Percentiles rank a stretch among this genome's conserved stretches.
phyloP scores from a whole-genome alignment of 352 stramenopile species.

The Globisporangium abappressorium region DNA sequence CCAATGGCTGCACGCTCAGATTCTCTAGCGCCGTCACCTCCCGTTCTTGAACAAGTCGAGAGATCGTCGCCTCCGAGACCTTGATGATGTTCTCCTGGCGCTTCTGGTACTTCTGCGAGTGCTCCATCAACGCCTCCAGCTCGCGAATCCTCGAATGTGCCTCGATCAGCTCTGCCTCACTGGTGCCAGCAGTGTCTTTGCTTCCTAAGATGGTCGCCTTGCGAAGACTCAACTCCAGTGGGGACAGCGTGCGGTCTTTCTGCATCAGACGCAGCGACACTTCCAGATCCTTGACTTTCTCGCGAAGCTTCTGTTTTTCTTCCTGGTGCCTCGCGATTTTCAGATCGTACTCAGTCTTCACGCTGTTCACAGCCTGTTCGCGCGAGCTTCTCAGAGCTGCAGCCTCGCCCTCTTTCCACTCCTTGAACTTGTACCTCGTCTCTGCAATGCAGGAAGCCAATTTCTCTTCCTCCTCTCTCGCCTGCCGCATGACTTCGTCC shows the following conservation, averaged over 20 bases:
- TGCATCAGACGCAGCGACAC: conserved; percentile 62
- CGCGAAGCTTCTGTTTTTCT: conserved; percentile 70
- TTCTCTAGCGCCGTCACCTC: conserved; percentile 44
- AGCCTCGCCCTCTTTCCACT: conserved; percentile 62
- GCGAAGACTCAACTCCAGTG: conserved; percentile 55
- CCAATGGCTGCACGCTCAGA: conserved; percentile 35
- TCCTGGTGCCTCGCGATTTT: conserved; percentile 66
- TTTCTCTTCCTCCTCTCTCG: conserved; percentile 56
- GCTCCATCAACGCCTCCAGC: conserved; percentile 50
- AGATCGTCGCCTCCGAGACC: conserved; percentile 60
- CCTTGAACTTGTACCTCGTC: conserved; percentile 51
- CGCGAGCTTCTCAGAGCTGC: conserved; percentile 30
- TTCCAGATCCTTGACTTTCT: conserved; percentile 73
- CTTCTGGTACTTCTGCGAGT: conserved; percentile 54
- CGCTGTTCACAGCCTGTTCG: conserved; percentile 45
- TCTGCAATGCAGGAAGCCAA: conserved; percentile 52
- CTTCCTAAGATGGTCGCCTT: conserved; percentile 57
- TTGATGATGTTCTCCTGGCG: conserved; percentile 67
- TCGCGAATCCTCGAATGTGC: conserved; percentile 48
- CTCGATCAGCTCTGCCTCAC: conserved; percentile 58
- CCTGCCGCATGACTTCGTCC: conserved; percentile 44
- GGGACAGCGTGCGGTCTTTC: conserved; percentile 58
- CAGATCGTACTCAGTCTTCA: conserved; percentile 64
- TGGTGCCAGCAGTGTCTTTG: conserved; percentile 38
- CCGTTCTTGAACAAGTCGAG: conserved; percentile 52